phyloP scores from a whole-genome alignment of 805 yeast species.

The Metschnikowia shivogae region DNA sequence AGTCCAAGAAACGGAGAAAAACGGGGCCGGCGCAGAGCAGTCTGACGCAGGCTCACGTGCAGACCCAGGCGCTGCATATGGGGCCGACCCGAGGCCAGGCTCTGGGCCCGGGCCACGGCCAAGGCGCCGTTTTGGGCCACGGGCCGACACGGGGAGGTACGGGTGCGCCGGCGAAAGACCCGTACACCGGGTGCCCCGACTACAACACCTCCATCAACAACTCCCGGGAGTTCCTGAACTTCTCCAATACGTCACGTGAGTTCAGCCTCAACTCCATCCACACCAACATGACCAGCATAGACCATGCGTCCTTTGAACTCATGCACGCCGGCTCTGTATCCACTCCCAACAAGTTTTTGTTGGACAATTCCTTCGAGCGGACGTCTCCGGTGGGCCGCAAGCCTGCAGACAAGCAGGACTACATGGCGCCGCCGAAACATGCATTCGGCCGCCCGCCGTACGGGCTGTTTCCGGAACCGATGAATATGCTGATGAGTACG shows the following conservation, averaged over 20 bases:
- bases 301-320: constrained; percentile 39
- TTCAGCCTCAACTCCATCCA: constrained; percentile 29
- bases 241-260: constrained; percentile 22
- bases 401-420: constrained; percentile 5
- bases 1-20: constrained; percentile 5
- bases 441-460: neutral
- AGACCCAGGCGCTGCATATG: neutral
- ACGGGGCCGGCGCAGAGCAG: neutral
- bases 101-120: neutral
- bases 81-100: neutral
- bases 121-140: neutral
- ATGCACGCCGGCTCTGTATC: constrained; percentile 30
- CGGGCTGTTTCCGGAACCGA: constrained; percentile 8
- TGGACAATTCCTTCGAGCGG: constrained; percentile 38
- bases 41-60: neutral
- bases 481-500: constrained; percentile 40
- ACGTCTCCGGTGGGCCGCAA: constrained; percentile 27
- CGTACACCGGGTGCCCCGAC: constrained; percentile 10
- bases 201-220: constrained; percentile 18
- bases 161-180: no score
- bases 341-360: constrained; percentile 39
- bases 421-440: constrained; percentile 32
- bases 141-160: no score
- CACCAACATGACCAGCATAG: constrained; percentile 32
- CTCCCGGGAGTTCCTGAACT: constrained; percentile 1